A percentile compares a stretch with the other conserved stretches of the same genome.
Conservation (phyloP, 805 yeast species). For the Wilhelminamyces savonicus region DNA sequence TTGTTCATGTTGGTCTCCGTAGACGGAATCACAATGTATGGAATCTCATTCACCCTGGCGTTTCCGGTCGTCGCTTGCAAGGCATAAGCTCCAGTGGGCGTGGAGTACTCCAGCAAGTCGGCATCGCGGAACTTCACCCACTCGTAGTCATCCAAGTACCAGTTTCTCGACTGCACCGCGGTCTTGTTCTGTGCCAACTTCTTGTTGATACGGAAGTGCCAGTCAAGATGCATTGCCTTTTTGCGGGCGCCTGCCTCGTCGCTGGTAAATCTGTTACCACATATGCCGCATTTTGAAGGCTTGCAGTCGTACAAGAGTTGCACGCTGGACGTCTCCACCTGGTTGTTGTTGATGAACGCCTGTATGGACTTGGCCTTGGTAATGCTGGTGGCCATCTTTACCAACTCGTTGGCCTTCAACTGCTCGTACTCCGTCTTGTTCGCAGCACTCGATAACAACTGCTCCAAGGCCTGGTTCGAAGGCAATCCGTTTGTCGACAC, state of each 20-base stretch:
- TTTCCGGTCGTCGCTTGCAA: neutral
- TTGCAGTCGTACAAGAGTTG: constrained; percentile 49
- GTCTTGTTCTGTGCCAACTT: constrained; percentile 37
- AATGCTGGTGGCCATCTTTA: constrained; percentile 14
- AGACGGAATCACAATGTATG: constrained; percentile 61
- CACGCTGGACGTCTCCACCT: constrained; percentile 22
- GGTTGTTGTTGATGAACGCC: constrained; percentile 31
- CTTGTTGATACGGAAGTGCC: constrained; percentile 93
- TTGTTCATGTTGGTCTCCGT: constrained; percentile 50
- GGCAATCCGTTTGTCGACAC: constrained; percentile 1
- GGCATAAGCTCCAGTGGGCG: constrained; percentile 2
- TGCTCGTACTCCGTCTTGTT: constrained; percentile 14
- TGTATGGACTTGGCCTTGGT: constrained; percentile 22
- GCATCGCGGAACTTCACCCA: constrained; percentile 78
- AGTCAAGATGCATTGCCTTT: constrained; percentile 71
- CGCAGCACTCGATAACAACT: constrained; percentile 5
- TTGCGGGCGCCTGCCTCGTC: constrained; percentile 50
- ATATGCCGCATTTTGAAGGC: constrained; percentile 78
- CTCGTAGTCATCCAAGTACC: constrained; percentile 69
- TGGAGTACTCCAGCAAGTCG: constrained; percentile 30
- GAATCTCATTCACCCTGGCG: constrained; percentile 3
- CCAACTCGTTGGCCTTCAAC: constrained; percentile 24
- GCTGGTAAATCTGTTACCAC: constrained; percentile 79
- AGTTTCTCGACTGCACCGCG: constrained; percentile 65
- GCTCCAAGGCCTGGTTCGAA: constrained; percentile 8